Evolutionary conservation across 495 filamentous ascomycete genomes (phyloP), one percentile per base, ranked within the genome.

Genomic region (Xanthoparmelia taractica): DNA sequence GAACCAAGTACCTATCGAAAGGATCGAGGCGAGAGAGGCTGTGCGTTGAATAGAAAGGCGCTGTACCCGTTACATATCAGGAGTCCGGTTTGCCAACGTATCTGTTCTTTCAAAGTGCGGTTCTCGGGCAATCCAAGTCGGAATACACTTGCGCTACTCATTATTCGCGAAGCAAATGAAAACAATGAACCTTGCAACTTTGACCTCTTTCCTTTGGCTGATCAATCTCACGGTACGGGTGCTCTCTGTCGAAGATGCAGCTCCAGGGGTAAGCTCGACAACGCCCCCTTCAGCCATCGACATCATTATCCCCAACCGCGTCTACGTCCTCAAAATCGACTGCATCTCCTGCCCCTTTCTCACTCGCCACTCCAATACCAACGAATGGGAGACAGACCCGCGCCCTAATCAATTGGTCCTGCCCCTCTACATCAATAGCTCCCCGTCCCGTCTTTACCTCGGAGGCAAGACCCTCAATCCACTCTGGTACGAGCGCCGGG

Each of bases 301-400:
- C 17, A 52, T 27, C 13, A 12, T 33, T 29, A 8, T 54, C 10
- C 50, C 50, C 29, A 54, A 54, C 8, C 29, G 29, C 27, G 33
- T 27, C 50, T 54, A 54, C 8, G 27, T 33, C 3, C 50, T 54
- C 25, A 52, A 52, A 31, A 10, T 52, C 48, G 48, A 52, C 27
- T 52, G 48, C 50, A 54, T 54, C 17, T 54, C 50, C 50, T 54
- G 50, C 50, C 50, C 50, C 29, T 54, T 2, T 29, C 50, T 54
- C 27, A 33, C 33, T 20, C 50, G 50, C 18, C 27, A 2, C 15
- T 54, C 50, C 29, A 54, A 33, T 7, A 15, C 7, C 29, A 33
- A 54, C 17, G 15, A 54, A 33, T 54, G 29, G 50, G 50, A 54
- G 29, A 8, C 33, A 54, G 50, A 54, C 27, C 50, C 50, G 7